Evolutionary conservation across 2,329 filamentous ascomycete species (phyloP), one percentile per base, ranked within the genome.

Genomic region (Ophiostoma novo-ulmi): DNA sequence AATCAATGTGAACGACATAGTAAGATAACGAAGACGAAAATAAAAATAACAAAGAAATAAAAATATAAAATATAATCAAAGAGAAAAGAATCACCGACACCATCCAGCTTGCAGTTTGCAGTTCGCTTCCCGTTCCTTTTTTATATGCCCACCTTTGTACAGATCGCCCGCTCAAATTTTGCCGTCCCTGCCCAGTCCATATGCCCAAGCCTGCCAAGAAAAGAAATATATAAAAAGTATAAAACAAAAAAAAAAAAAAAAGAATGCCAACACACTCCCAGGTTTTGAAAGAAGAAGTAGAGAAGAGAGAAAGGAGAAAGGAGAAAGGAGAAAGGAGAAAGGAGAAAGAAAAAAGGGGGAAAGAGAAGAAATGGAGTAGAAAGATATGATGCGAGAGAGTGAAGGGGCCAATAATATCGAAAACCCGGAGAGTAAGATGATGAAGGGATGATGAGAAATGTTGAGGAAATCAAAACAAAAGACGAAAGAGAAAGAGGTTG

Each of bases 51-150:
- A 71, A 58, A 67, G 66, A 65, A 70, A 61, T 31, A 70, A 70
- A 26, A 13, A 38, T n/a, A 73, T 65, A 70, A 71, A 74, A 70
- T 35, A 72, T 70, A 70, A 70, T 71, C 38, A 70, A 41, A 71
- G 71, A 63, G 36, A 71, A 71, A 41, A 71, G 69, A 69, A 22
- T 74, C 72, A 72, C 74, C 74, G 72, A 73, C 73, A 74, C 73
- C 73, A 69, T 68, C 73, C 73, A 70, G 44, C n/a, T 44, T 48
- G 44, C 44, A 48, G 44, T 64, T 73, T 70, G 70, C 70, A 73
- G 61, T 66, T 73, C 72, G 70, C 73, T 73, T 66, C 70, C 71
- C 31, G 61, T 67, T 71, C 61, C 67, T 72, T 72, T 73, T 72
- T 72, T 72, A 71, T 69, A 71, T 70, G 70, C 71, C 73, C 70